Percentiles rank a stretch among this genome's conserved stretches.
Conservation (phyloP, 768 basidiomycete species). For the Thelephora aurantiotincta region DNA sequence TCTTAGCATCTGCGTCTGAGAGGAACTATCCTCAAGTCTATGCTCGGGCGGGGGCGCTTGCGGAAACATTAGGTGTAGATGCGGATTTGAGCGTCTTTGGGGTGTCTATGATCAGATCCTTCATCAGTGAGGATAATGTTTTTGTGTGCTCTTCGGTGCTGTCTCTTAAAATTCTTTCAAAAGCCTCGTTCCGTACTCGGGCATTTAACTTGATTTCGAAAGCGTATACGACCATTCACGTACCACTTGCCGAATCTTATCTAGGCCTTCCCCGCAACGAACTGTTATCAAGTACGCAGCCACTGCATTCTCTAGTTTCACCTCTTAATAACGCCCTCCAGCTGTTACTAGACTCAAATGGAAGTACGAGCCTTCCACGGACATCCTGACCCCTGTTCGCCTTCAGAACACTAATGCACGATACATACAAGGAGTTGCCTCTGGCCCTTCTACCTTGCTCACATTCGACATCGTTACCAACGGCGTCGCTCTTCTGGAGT, state of each 20-base stretch:
- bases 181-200: slow-evolving; percentile 46
- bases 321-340: slow-evolving; percentile 9
- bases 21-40: slow-evolving; percentile 46
- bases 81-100: slow-evolving; percentile 31
- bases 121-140: slow-evolving; percentile 31
- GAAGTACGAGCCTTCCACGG: slow-evolving; percentile 32
- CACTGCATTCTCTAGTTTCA: not conserved
- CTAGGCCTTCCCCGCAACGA: slow-evolving; percentile 30
- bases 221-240: slow-evolving; percentile 50
- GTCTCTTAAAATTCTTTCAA: not conserved
- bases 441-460: slow-evolving; percentile 27
- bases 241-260: slow-evolving; percentile 39
- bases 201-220: slow-evolving; percentile 41
- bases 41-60: slow-evolving; percentile 27
- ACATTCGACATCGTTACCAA: slow-evolving; percentile 38
- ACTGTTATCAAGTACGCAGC: slow-evolving; percentile 17
- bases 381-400: slow-evolving; percentile 28
- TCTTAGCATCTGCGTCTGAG: slow-evolving; percentile 37
- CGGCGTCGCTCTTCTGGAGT: slow-evolving; percentile 26
- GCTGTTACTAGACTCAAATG: slow-evolving; percentile 32
- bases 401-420: slow-evolving; percentile 1
- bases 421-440: not conserved
- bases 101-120: slow-evolving; percentile 27
- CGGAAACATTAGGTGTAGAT: slow-evolving; percentile 30
- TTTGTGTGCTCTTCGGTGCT: not conserved